phyloP scores from a whole-genome alignment of 257 asterid genomes.

The Hygrophila difformis region DNA sequence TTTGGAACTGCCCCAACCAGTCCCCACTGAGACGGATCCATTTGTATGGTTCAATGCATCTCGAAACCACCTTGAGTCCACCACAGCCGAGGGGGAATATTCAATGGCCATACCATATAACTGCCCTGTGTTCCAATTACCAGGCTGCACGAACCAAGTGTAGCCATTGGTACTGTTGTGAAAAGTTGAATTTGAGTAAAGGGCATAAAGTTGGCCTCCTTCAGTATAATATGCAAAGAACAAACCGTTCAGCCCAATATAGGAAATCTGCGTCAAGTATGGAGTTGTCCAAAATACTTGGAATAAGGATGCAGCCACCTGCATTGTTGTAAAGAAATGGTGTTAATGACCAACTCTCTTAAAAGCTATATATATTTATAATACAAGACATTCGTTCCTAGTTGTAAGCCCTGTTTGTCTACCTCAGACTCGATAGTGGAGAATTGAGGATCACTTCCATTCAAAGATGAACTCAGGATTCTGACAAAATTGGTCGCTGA shows the following conservation, averaged over 20 bases:
- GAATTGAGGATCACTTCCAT: constrained; percentile 13
- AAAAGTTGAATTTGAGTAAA: constrained; percentile 45
- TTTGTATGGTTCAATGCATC: constrained; percentile 25
- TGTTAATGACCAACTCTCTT: too few relatives aligned
- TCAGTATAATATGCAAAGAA: constrained; percentile 32
- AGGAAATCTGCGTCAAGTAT: constrained; percentile 37
- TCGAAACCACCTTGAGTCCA: constrained; percentile 31
- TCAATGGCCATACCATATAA: constrained; percentile 25
- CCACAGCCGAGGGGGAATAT: constrained; percentile 12
- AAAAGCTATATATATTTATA: not conserved
- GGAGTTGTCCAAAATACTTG: constrained; percentile 43
- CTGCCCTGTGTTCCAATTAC: constrained; percentile 26
- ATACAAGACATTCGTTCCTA: not conserved
- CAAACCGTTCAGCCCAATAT: constrained; percentile 37
- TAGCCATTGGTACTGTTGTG: constrained; percentile 2
- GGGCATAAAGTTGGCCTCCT: constrained; percentile 22
- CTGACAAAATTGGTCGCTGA: constrained; percentile 28
- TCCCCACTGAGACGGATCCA: constrained; percentile 34
- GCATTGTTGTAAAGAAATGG: constrained; percentile 12
- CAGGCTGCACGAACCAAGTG: constrained; percentile 40
- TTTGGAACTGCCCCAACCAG: constrained; percentile 25
- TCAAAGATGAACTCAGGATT: constrained; percentile 21
- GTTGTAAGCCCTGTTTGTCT: too few relatives aligned
- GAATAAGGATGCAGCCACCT: constrained; percentile 36
- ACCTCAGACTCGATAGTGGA: constrained; percentile 25